Evolutionary conservation across 352 stramenopile genomes (phyloP).

Genomic region (Phytopythium chamaehyphon): DNA sequence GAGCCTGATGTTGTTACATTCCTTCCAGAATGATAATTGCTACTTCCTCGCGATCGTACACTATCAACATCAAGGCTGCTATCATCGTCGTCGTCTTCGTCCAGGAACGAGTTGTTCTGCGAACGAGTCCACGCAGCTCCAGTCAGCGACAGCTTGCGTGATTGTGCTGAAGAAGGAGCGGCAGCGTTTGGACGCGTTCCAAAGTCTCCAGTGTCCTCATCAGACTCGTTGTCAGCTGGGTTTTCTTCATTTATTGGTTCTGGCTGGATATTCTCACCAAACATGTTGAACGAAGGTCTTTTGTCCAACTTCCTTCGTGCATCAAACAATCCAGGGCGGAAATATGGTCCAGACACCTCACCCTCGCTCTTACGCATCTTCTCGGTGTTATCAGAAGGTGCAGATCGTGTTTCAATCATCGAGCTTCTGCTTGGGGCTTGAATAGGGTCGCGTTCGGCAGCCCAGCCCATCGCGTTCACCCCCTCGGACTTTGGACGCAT

Average conservation of each 20-base stretch:
- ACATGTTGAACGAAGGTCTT: constrained; percentile 57
- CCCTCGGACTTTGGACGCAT: constrained; percentile 53
- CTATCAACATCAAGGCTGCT: constrained; percentile 19
- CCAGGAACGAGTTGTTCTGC: constrained; percentile 23
- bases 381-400: constrained; percentile 10
- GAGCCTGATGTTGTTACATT: constrained; percentile 1
- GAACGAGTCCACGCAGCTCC: constrained; percentile 15
- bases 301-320: constrained; percentile 64
- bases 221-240: constrained; percentile 42
- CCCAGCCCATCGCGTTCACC: constrained; percentile 19
- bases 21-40: not conserved
- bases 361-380: constrained; percentile 14
- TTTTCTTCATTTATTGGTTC: constrained; percentile 65
- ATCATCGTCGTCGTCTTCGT: constrained; percentile 30
- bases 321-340: constrained; percentile 34
- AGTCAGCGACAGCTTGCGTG: constrained; percentile 18
- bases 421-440: constrained; percentile 19
- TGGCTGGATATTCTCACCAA: constrained; percentile 40
- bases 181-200: not conserved
- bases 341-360: constrained; percentile 13
- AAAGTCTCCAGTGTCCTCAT: constrained; percentile 22
- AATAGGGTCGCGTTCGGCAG: constrained; percentile 13
- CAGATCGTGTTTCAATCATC: constrained; percentile 30
- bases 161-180: constrained; percentile 5
- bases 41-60: constrained; percentile 13